Evolutionary conservation across 1,139 yeast species (phyloP), one percentile per base, ranked within the genome.

Genomic region (Lodderomyces jiufengensis): DNA sequence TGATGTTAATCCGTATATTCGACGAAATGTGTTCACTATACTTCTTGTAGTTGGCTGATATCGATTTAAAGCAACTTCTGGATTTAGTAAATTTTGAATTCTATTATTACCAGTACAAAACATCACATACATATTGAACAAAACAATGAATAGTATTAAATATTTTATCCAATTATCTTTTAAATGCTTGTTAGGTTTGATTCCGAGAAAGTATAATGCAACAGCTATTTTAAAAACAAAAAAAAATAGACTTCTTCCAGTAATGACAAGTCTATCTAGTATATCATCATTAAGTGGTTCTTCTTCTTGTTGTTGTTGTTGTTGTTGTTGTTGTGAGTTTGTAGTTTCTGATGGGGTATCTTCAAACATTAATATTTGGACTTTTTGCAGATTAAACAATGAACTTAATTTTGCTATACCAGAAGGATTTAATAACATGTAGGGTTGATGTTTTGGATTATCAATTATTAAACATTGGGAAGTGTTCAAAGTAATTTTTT

Each of bases 401-500:
- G 47, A 40, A 29, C 52, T 44, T 15, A 68, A 41, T 33, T 59
- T 59, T 3, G 65, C 57, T 10, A 55, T 43, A 0, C 70, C 77
- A 4, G 65, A 43, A 3, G 60, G 59, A 38, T 59, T 69, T 15
- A 71, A 39, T 29, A 70, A 48, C 8, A 70, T 38, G 36, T 70
- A 71, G 2, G 76, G 74, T n/a, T 51, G 53, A 27, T 55, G 57
- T 4, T 43, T 45, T 1, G 52, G 54, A 22, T 62, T 47, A 34
- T 67, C 70, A 4, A 70, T 72, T 4, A 71, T 45, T 11, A 71
- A 66, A 42, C 76, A 69, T 34, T 72, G 72, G 9, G 69, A 64
- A 0, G 70, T 52, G 36, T 57, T 61, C 35, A 71, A 51, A 2
- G 40, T 36, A 0, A 63, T 63, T 9, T 38, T 40, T 15, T 40